A percentile compares a stretch with the other conserved stretches of the same genome.
Conservation (phyloP, 2,329 filamentous ascomycete species). For the Parafenestella ontariensis region DNA sequence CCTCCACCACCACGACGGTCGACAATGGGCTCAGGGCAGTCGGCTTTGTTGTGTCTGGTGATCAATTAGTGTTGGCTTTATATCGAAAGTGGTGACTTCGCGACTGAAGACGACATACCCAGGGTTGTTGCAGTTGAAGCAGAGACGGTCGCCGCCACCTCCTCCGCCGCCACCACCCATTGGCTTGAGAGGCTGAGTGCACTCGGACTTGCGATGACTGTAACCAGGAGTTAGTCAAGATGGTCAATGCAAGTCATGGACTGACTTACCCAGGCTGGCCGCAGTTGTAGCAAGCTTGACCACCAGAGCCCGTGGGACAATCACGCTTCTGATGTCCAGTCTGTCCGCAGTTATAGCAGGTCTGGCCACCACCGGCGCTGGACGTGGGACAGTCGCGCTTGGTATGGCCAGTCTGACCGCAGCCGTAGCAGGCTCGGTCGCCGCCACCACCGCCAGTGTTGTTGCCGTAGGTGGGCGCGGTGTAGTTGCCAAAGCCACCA, state of each 20-base stretch:
- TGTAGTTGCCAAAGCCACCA: conserved; percentile 7
- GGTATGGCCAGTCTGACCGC: conserved; percentile 31
- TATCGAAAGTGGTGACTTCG: not conserved
- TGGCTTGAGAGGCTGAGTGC: conserved; percentile 26
- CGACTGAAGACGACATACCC: conserved; percentile 16
- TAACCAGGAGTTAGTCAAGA: conserved; percentile 1
- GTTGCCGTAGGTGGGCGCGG: conserved; percentile 7
- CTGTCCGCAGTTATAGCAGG: conserved; percentile 41
- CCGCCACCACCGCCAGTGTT: conserved; percentile 18
- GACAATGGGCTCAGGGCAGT: conserved; percentile 31
- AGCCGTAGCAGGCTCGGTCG: conserved; percentile 32
- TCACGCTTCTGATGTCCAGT: conserved; percentile 34
- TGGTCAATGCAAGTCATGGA: not conserved
- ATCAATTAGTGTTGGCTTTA: not conserved
- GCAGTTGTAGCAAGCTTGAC: conserved; percentile 40
- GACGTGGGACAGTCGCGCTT: conserved; percentile 34
- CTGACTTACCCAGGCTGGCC: conserved; percentile 29
- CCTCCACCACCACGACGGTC: conserved; percentile 23
- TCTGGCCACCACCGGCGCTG: conserved; percentile 9
- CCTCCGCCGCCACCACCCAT: conserved; percentile 17
- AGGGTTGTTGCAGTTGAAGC: conserved; percentile 30
- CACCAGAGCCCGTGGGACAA: conserved; percentile 20
- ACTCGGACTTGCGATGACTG: conserved; percentile 35
- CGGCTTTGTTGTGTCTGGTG: conserved; percentile 31
- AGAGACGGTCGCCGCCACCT: conserved; percentile 19